These are phyloP conservation scores for Pyrenophora seminiperda DNA, from an alignment of 2,329 filamentous ascomycete species.

Conservation along the genomic window DNA sequence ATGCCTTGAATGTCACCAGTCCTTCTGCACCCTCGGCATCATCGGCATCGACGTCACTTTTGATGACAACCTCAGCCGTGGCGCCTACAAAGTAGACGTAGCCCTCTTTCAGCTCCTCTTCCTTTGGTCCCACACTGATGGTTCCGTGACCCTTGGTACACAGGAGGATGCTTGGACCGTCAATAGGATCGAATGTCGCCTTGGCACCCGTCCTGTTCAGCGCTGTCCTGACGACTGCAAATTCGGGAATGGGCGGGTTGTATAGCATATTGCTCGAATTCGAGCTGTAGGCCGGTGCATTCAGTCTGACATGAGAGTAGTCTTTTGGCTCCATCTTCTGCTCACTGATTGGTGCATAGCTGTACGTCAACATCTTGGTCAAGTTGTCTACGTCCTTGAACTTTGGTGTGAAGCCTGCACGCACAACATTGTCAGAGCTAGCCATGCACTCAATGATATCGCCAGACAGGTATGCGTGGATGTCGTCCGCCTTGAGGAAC, in stretches of 20 bases:
- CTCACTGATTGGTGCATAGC: slow-evolving; percentile 89
- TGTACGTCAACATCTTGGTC: slow-evolving; percentile 91
- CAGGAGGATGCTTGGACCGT: slow-evolving; percentile 90
- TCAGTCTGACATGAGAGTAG: slow-evolving; percentile 84
- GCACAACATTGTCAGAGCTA: slow-evolving; percentile 96
- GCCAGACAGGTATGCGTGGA: slow-evolving; percentile 90
- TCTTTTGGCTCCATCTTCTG: slow-evolving; percentile 89
- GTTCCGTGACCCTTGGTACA: slow-evolving; percentile 83
- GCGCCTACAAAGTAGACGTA: slow-evolving; percentile 73
- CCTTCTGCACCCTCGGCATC: slow-evolving; percentile 56
- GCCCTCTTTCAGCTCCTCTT: slow-evolving; percentile 64
- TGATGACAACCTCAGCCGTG: slow-evolving; percentile 79
- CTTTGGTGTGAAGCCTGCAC: slow-evolving; percentile 95
- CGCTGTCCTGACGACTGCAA: slow-evolving; percentile 82
- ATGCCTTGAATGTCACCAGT: slow-evolving; percentile 90
- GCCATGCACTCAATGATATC: slow-evolving; percentile 99
- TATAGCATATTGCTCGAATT: slow-evolving; percentile 76
- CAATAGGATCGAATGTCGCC: slow-evolving; percentile 83
- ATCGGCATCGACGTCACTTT: slow-evolving; percentile 61
- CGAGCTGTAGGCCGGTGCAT: slow-evolving; percentile 79
- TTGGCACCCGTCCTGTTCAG: slow-evolving; percentile 74
- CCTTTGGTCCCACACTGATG: slow-evolving; percentile 83
- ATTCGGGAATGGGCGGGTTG: slow-evolving; percentile 95
- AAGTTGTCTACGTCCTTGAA: slow-evolving; percentile 95
- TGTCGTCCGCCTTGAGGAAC: slow-evolving; percentile 95